Conservation (phyloP, 305 asterid species). For the Lippia alba region DNA sequence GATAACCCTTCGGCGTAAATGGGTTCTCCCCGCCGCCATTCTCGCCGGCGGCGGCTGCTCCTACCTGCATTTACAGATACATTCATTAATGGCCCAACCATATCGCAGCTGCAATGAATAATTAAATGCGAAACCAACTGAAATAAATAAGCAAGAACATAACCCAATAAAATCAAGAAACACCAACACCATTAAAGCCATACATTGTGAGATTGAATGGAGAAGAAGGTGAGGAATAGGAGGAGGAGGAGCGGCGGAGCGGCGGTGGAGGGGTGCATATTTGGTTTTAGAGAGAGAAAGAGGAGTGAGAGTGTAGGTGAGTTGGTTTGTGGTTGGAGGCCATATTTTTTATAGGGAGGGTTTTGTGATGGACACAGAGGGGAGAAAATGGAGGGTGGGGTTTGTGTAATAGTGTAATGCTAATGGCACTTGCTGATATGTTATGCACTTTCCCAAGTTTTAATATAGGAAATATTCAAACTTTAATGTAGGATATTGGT, state of each 20-base stretch:
- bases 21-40: conserved; percentile 49
- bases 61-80: conserved; percentile 60
- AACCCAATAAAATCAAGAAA: neutral
- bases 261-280: conserved; percentile 35
- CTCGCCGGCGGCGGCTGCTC: conserved; percentile 36
- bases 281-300: conserved; percentile 36
- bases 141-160: neutral
- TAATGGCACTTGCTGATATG: neutral
- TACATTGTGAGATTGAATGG: conserved; percentile 47
- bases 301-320: conserved; percentile 40
- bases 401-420: conserved; percentile 26
- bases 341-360: conserved; percentile 51
- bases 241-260: conserved; percentile 34
- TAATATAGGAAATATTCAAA: neutral
- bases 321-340: conserved; percentile 42
- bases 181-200: conserved; percentile 1
- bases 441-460: neutral
- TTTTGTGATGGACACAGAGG: conserved; percentile 8
- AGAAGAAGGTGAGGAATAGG: conserved; percentile 27
- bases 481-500: too few species aligned
- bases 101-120: conserved; percentile 6
- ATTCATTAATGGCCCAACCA: neutral
- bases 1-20: conserved; percentile 68
- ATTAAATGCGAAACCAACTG: neutral
- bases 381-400: conserved; percentile 35